These are phyloP conservation scores for Gonapodya prolifera DNA, from an alignment of 192 early-diverging fungal genomes.

Conservation along the genomic window DNA sequence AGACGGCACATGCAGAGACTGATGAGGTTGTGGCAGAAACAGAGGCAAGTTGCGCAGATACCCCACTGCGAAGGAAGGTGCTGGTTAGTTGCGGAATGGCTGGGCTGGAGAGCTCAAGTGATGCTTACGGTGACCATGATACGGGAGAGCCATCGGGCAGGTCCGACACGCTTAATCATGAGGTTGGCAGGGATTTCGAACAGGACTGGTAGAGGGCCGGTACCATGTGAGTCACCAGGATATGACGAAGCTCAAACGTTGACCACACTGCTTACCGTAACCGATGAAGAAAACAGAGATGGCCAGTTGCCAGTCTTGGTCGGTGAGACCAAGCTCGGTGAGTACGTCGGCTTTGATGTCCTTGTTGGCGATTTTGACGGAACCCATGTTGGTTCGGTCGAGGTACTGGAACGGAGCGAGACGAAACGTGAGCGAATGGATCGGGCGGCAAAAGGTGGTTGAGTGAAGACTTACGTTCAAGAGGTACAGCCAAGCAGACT, in stretches of 20 bases:
- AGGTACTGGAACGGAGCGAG: not conserved
- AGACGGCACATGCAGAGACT: conserved; percentile 36
- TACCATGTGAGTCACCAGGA: not conserved
- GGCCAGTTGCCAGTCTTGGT: not conserved
- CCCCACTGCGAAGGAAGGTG: conserved; percentile 8
- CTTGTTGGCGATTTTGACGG: not conserved
- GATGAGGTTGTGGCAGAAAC: conserved; percentile 12
- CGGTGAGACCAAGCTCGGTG: not conserved
- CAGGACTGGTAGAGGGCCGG: not conserved
- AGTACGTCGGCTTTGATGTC: not conserved
- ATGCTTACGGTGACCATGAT: conserved; percentile 46
- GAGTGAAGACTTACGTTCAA: not conserved
- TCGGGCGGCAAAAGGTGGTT: too few relatives aligned
- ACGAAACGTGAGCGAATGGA: too few relatives aligned
- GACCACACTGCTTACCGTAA: not conserved
- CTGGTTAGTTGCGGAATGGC: not conserved
- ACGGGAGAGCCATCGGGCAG: conserved; percentile 42
- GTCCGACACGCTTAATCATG: conserved; percentile 46
- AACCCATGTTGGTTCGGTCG: conserved; percentile 3
- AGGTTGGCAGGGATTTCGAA: not conserved
- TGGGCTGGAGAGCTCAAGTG: not conserved
- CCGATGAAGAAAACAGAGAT: conserved; percentile 1
- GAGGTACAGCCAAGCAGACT: not conserved
- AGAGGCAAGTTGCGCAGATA: conserved; percentile 10
- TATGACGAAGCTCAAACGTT: not conserved